Evolutionary conservation across 768 basidiomycete genomes (phyloP), one percentile per base, ranked within the genome.

Genomic region (Calocera cornea): DNA sequence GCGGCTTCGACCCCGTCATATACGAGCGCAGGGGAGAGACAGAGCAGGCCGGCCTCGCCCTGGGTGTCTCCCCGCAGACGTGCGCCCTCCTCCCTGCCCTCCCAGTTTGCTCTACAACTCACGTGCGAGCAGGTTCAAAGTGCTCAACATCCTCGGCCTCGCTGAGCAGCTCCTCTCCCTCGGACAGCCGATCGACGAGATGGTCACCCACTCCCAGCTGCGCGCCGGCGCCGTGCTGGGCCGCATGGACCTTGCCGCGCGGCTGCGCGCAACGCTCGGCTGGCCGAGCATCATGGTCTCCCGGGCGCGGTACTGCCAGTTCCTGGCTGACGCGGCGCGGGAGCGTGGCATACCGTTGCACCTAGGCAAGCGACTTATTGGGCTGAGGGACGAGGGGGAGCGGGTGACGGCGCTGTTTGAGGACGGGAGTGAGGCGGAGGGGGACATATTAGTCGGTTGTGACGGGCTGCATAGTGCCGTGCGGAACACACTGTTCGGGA

Each of bases 391-490:
- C n/a, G n/a, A n/a, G n/a, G n/a, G n/a, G n/a, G n/a, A n/a, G n/a
- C n/a, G n/a, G n/a, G n/a, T n/a, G n/a, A n/a, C n/a, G n/a, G n/a
- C n/a, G n/a, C n/a, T n/a, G 67, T 72, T 81, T 24, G 72, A 73
- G 29, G 71, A 64, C 16, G 65, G 81, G 1, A 74, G 78, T 54
- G 75, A 66, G 60, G 79, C 77, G 47, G 75, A 69, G 0, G 80
- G 76, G 5, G 76, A 76, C 67, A 76, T 82, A 64, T 74, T 80
- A 2, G 74, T 81, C 11, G 81, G 80, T 24, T 80, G 79, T 71
- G 81, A 82, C 66, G 81, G 81, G 11, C 72, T 82, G 68, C 80
- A 81, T 69, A 79, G 79, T 69, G 75, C 72, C 64, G 79, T 80
- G 11, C 75, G 80, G 1, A 70, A 69, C 24, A 69, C 73, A 11